phyloP scores from a whole-genome alignment of 495 filamentous ascomycete genomes.

The Podospora conica region DNA sequence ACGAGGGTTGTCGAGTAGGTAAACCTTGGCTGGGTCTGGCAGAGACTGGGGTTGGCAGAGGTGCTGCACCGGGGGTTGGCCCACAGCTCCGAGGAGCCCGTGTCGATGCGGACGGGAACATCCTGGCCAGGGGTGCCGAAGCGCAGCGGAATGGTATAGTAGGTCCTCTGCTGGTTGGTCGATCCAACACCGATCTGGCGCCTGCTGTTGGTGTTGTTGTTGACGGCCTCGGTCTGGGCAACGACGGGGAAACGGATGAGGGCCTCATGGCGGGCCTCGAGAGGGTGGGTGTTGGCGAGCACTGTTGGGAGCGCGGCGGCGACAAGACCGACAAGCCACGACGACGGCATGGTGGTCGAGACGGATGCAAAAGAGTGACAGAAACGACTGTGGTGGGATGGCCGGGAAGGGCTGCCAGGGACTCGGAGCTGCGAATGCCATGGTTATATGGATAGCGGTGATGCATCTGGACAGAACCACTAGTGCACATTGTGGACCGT shows the following conservation, averaged over 20 bases:
- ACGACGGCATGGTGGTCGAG: too few relatives aligned
- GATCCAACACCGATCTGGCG: constrained; percentile 7
- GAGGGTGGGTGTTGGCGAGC: constrained; percentile 4
- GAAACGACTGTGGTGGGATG: too few relatives aligned
- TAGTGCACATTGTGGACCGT: too few relatives aligned
- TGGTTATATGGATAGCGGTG: too few relatives aligned
- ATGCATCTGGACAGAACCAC: too few relatives aligned
- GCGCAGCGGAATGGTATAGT: constrained; percentile 19
- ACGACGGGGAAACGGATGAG: constrained; percentile 18
- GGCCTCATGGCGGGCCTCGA: constrained; percentile 11
- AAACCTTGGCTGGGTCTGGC: constrained; percentile 27
- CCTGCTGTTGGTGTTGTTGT: constrained; percentile 13
- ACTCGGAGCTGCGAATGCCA: too few relatives aligned
- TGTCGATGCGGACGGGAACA: constrained; percentile 37
- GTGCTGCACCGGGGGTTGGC: constrained; percentile 19
- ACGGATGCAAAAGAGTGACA: too few relatives aligned
- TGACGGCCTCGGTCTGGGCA: neutral
- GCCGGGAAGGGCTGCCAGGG: too few relatives aligned
- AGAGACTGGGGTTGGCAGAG: constrained; percentile 18
- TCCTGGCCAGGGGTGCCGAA: constrained; percentile 27
- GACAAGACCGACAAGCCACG: too few relatives aligned
- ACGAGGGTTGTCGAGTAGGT: constrained; percentile 21
- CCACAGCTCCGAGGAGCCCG: constrained; percentile 40
- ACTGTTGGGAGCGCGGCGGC: too few relatives aligned
- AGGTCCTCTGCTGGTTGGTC: constrained; percentile 3